phyloP scores from a whole-genome alignment of 2,329 filamentous ascomycete genomes.

The Cryphonectria japonica region DNA sequence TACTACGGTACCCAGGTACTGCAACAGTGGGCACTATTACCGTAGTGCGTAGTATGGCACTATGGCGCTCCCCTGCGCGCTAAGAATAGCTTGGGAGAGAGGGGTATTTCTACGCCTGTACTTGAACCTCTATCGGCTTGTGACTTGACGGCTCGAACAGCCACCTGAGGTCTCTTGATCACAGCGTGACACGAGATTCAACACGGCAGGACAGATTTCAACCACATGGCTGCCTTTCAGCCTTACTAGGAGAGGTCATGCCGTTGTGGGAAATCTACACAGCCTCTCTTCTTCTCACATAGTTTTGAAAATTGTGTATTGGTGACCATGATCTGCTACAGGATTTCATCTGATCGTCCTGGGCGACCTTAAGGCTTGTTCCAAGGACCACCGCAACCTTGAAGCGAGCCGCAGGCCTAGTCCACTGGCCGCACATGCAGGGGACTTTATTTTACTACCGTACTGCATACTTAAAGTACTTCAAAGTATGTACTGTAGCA shows the following conservation, averaged over 20 bases:
- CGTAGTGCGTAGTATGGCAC: neutral
- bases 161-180: neutral
- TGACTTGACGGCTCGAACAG: neutral
- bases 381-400: neutral
- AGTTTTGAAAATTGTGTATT: neutral
- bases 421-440: neutral
- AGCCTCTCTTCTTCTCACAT: neutral
- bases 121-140: neutral
- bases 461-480: neutral
- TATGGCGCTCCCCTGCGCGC: slow-evolving; percentile 3
- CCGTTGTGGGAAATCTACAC: neutral
- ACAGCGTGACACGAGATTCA: slow-evolving; percentile 2
- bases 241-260: neutral
- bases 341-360: slow-evolving; percentile 4
- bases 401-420: slow-evolving; percentile 2
- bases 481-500: neutral
- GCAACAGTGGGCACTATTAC: too few relatives aligned
- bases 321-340: slow-evolving; percentile 1
- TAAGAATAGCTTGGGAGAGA: slow-evolving; percentile 9
- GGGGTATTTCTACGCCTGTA: slow-evolving; percentile 5
- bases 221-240: neutral
- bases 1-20: neutral
- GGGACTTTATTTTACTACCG: neutral
- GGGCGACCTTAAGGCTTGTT: neutral
- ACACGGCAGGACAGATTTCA: neutral